Conservation (phyloP, 1,139 yeast genomes). For the Petasospora fabianii region DNA sequence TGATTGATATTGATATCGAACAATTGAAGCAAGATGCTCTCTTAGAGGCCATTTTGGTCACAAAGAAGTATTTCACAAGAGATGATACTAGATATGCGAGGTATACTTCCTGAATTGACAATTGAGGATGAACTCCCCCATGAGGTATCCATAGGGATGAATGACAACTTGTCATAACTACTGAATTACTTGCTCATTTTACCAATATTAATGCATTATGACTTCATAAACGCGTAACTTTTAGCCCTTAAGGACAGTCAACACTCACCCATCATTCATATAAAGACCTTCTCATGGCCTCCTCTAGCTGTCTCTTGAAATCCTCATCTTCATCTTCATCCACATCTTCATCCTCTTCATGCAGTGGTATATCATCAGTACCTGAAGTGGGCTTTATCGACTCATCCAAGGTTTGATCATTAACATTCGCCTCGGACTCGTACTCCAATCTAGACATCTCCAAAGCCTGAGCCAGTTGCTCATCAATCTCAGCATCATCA, state of each 20-base stretch:
- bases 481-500: slow-evolving; percentile 29
- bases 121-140: no score
- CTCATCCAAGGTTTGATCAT: slow-evolving; percentile 8
- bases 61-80: no score
- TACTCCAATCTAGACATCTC: slow-evolving; percentile 34
- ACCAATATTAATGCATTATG: no score
- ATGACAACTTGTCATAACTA: no score
- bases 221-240: no score
- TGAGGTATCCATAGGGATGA: no score
- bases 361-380: background rate
- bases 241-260: background rate
- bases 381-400: slow-evolving; percentile 1
- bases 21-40: no score
- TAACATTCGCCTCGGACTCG: slow-evolving; percentile 7
- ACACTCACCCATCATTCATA: slow-evolving; percentile 1
- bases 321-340: slow-evolving; percentile 10
- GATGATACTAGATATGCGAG: no score
- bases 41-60: no score
- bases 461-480: slow-evolving; percentile 33
- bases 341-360: background rate
- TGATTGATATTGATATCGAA: no score
- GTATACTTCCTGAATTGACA: no score
- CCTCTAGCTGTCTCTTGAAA: slow-evolving; percentile 20
- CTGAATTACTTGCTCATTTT: no score
- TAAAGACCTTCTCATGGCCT: slow-evolving; percentile 24